A percentile compares a stretch with the other conserved stretches of the same genome.
Conservation (phyloP, 2,329 filamentous ascomycete genomes). For the Trichophyton verrucosum region DNA sequence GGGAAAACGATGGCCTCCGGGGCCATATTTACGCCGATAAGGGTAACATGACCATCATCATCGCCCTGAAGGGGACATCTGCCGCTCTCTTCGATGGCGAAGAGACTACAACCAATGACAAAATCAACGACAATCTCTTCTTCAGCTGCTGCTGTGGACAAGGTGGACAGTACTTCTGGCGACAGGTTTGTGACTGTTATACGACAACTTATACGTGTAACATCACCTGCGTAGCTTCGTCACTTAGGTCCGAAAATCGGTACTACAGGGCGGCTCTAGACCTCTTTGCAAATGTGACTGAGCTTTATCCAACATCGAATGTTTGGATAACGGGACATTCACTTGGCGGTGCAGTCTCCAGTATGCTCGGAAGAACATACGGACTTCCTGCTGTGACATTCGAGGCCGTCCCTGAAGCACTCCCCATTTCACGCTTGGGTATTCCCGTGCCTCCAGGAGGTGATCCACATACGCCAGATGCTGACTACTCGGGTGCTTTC, state of each 20-base stretch:
- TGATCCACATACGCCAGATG: slow-evolving; percentile 58
- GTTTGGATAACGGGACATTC: slow-evolving; percentile 91
- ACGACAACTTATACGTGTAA: slow-evolving; percentile 82
- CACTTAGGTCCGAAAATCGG: slow-evolving; percentile 67
- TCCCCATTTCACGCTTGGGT: slow-evolving; percentile 72
- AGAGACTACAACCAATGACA: slow-evolving; percentile 93
- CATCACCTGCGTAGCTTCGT: slow-evolving; percentile 69
- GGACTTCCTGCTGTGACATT: slow-evolving; percentile 85
- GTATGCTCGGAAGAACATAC: slow-evolving; percentile 82
- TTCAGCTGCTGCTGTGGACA: slow-evolving; percentile 97
- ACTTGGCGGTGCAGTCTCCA: slow-evolving; percentile 75
- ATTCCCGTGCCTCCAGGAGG: slow-evolving; percentile 73
- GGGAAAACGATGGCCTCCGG: slow-evolving; percentile 76
- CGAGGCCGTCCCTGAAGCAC: slow-evolving; percentile 80
- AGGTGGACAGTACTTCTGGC: slow-evolving; percentile 80
- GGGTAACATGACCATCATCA: slow-evolving; percentile 72
- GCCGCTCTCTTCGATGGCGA: slow-evolving; percentile 91
- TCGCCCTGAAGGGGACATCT: slow-evolving; percentile 84
- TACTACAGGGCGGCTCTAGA: slow-evolving; percentile 86
- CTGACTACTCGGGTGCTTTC: slow-evolving; percentile 60
- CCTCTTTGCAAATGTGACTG: slow-evolving; percentile 84
- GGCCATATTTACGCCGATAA: slow-evolving; percentile 89
- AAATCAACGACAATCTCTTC: slow-evolving; percentile 93
- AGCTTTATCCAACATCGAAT: slow-evolving; percentile 69
- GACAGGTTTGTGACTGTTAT: slow-evolving; percentile 86